Base-by-base conservation (phyloP, 148 eudicot species). In the Rhododendron mucronatum region DNA sequence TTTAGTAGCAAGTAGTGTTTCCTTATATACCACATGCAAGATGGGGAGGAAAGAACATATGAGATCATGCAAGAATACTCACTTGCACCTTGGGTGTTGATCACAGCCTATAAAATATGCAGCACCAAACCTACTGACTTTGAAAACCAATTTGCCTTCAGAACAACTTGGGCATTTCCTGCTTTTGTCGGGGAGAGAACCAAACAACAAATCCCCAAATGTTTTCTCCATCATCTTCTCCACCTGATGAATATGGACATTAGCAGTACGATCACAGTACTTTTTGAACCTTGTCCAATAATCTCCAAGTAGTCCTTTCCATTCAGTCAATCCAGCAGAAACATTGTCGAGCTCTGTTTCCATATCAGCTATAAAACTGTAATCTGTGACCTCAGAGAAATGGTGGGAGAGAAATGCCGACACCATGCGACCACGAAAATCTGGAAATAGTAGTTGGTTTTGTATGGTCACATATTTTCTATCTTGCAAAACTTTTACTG, bases 371-470 rank as follows among this genome's bases (percentile, higher is more conserved):
- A 98, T 95, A 88, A 97, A 97, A 90, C 95, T 92, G 90, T 97
- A 94, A 85, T 97, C 98, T 14, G 96, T 91, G 57, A 97, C 97
- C 92, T 95, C 99, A 1, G 97, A 90, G 84, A 97, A 97, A 91
- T 95, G 90, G 84, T 94, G 95, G 47, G 95, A 90, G 75, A 97
- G 94, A 88, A 92, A 97, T 18, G 99, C 98, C 26, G 99, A 95
- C 71, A 97, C 94, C 99, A 97, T 97, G 65, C 98, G 96, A 37
- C 99, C 99, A 87, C 98, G 99, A 88, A 97, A 97, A 89, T 97
- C 99, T 7, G 98, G 98, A 80, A 87, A 87, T 21, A 97, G 75
- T 35, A 91, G 86, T 50, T 97, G 93, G 80, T 87, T 89, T 91
- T 94, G 94, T 77, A 90, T 63, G 7, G 93, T 92, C 48, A 97